Base-by-base conservation (phyloP, 495 filamentous ascomycete genomes). In the Annulohypoxylon maeteangense region DNA sequence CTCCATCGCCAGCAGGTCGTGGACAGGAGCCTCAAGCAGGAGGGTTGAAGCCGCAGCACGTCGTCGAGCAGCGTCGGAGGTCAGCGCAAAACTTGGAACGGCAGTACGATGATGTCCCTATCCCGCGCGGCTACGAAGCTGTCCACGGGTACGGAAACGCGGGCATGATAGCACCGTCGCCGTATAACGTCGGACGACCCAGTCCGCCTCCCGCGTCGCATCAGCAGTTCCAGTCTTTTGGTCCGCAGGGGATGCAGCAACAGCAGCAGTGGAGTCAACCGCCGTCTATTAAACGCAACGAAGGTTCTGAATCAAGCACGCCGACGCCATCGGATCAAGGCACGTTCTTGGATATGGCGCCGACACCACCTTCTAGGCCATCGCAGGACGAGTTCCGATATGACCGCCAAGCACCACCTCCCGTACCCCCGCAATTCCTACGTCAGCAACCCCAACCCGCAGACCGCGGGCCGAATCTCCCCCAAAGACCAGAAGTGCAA, bases 71-170 rank as follows among this genome's bases (percentile, higher is more conserved):
- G 34, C 66, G 66, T 1, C 57, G 66, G n/a, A 48, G 7, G 7
- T 61, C 61, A 12, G 34, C 44, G 0, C 61, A 65, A 31, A 36
- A 48, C 7, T 50, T 60, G 12, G 82, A 85, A 45, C 82, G 77
- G 1, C 76, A 80, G 27, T 86, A 86, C 53, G 80, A 75, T 3
- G 71, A 73, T 31, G 83, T 86, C 0, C 83, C 83, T 11, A 85
- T 86, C n/a, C 83, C 83, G 1, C 70, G 68, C 4, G 79, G 80
- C 23, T 86, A 86, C 65, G 69, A 77, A 2, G 76, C 81, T 44
- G 83, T 85, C 18, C 82, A 81, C 57, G 79, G 77, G 18, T 83
- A 85, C 48, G 83, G 82, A 3, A 68, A 75, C 18, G 67, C 73
- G 4, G 68, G 68, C 20, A 74, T 62, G 65, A 38, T 79, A 2